These are phyloP conservation scores for Alloteropsis angusta DNA, from an alignment of 202 grass and related monocot species.

Conservation along the genomic window DNA sequence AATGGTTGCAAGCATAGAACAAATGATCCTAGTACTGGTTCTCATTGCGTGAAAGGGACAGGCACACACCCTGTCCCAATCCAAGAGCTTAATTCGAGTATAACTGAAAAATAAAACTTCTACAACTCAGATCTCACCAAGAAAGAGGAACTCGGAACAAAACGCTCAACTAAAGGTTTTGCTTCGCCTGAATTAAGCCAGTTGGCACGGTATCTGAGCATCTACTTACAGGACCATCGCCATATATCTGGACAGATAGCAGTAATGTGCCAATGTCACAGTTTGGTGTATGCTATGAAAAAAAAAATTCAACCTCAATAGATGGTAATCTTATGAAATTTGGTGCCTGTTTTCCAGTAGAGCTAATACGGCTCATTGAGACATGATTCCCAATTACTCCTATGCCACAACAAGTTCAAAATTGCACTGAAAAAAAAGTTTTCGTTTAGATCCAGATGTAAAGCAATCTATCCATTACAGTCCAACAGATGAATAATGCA, in stretches of 20 bases:
- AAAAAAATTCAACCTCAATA: neutral
- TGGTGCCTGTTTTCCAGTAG: neutral
- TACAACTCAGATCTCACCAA: neutral
- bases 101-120: neutral
- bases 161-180: neutral
- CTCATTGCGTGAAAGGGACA: neutral
- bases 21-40: neutral
- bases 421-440: neutral
- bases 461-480: neutral
- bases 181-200: too few relatives aligned
- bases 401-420: neutral
- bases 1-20: neutral
- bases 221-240: neutral
- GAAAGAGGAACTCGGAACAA: neutral
- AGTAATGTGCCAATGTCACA: neutral
- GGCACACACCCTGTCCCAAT: neutral
- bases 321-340: neutral
- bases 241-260: neutral
- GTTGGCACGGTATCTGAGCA: neutral
- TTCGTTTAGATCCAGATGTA: neutral
- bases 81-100: neutral
- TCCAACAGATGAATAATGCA: neutral
- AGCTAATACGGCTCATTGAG: too few relatives aligned
- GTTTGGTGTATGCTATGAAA: neutral
- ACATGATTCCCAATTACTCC: too few relatives aligned